A percentile compares a stretch with the other conserved stretches of the same genome.
These are phyloP conservation scores for Rubroshorea leprosula DNA, from an alignment of 345 rosid genomes.

Conservation along the genomic window DNA sequence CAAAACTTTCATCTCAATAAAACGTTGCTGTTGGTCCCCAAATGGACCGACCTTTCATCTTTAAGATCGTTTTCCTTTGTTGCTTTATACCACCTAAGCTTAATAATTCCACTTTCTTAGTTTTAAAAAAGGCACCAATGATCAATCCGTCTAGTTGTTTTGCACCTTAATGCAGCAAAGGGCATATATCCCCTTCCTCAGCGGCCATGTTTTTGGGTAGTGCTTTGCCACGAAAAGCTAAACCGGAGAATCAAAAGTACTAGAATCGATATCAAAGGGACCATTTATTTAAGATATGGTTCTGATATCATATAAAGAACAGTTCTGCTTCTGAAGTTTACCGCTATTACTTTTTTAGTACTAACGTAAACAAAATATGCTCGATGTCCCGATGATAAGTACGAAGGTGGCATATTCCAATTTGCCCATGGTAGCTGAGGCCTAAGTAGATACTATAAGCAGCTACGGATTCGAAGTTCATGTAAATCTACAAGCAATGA, in stretches of 20 bases:
- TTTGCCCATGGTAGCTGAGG: too few species aligned
- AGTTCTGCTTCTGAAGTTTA: too few species aligned
- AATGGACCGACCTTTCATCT: slow-evolving; percentile 15
- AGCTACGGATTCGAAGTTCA: neutral
- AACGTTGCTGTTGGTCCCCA: slow-evolving; percentile 16
- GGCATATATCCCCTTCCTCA: slow-evolving; percentile 19
- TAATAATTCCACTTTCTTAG: too few species aligned
- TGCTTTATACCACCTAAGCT: too few species aligned
- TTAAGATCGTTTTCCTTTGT: neutral
- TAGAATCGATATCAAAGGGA: neutral
- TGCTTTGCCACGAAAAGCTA: slow-evolving; percentile 18
- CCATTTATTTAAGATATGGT: too few species aligned
- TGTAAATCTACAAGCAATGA: neutral
- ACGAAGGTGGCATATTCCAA: too few species aligned
- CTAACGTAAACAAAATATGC: too few species aligned
- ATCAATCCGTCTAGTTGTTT: neutral
- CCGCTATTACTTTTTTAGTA: too few species aligned
- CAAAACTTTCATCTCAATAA: neutral
- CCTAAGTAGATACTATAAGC: neutral
- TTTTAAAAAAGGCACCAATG: too few species aligned
- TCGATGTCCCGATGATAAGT: too few species aligned
- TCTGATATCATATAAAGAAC: too few species aligned
- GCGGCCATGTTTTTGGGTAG: slow-evolving; percentile 23
- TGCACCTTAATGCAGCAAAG: neutral
- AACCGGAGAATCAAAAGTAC: slow-evolving; percentile 13